A percentile compares a stretch with the other conserved stretches of the same genome.
phyloP scores from a whole-genome alignment of 768 basidiomycete species.

The Tricholoma hemisulphureum region DNA sequence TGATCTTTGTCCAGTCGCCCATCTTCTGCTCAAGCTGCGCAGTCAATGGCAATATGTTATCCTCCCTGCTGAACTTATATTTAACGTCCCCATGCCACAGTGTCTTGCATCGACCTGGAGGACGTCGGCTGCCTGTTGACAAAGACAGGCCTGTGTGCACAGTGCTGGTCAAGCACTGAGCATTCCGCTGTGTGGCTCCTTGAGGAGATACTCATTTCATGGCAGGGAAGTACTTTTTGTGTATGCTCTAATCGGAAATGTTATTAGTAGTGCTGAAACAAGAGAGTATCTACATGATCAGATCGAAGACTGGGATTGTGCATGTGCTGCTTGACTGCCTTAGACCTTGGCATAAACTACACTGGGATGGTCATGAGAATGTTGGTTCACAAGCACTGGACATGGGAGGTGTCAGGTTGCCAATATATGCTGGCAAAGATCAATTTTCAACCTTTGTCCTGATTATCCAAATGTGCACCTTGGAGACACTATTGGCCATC shows the following conservation, averaged over 20 bases:
- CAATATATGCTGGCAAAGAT: no score
- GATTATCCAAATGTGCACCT: no score
- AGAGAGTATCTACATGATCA: no score
- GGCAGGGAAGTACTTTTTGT: no score
- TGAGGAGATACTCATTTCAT: no score
- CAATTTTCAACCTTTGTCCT: not conserved
- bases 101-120: conserved; percentile 24
- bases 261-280: no score
- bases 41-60: conserved; percentile 26
- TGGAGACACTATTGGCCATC: no score
- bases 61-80: conserved; percentile 48
- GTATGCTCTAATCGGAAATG: no score
- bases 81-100: conserved; percentile 69
- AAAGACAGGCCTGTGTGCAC: conserved; percentile 41
- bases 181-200: conserved; percentile 47
- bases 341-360: not conserved
- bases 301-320: no score
- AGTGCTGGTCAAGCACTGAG: conserved; percentile 68
- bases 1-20: conserved; percentile 63
- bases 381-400: not conserved
- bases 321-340: no score
- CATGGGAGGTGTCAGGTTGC: not conserved
- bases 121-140: conserved; percentile 37
- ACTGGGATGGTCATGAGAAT: not conserved
- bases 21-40: conserved; percentile 46